Conservation (phyloP, 768 basidiomycete genomes). For the Antrodiella citrinella region DNA sequence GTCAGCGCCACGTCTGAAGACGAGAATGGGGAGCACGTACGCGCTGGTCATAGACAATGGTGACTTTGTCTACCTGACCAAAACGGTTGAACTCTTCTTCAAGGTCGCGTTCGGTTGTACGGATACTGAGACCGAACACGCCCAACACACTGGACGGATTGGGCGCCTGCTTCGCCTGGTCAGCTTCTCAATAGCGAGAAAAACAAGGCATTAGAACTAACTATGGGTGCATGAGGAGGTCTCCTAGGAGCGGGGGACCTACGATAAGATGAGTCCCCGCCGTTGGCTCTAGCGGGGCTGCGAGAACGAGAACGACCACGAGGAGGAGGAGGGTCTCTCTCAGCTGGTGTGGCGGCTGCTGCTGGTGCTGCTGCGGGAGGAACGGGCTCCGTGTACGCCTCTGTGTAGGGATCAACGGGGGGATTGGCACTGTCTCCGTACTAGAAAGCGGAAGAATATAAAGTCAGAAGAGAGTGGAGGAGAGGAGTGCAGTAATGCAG, state of each 20-base stretch:
- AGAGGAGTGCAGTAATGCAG: not conserved
- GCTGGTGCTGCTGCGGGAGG: slow-evolving; percentile 30
- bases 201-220: slow-evolving; percentile 33
- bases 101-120: slow-evolving; percentile 88
- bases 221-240: slow-evolving; percentile 66
- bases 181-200: slow-evolving; percentile 21
- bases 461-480: slow-evolving; percentile 4
- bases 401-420: slow-evolving; percentile 73
- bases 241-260: slow-evolving; percentile 46
- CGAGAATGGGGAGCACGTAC: slow-evolving; percentile 39
- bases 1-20: slow-evolving; percentile 1
- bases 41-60: slow-evolving; percentile 94
- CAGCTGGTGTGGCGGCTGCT: slow-evolving; percentile 19
- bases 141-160: slow-evolving; percentile 86
- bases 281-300: slow-evolving; percentile 35
- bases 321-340: slow-evolving; percentile 46
- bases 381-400: slow-evolving; percentile 65
- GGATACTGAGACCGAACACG: slow-evolving; percentile 96
- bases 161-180: slow-evolving; percentile 60
- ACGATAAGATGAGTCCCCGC: slow-evolving; percentile 41
- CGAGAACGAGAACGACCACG: slow-evolving; percentile 65
- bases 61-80: slow-evolving; percentile 90
- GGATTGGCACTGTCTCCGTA: slow-evolving; percentile 56
- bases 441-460: slow-evolving; percentile 27
- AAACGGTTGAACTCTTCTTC: slow-evolving; percentile 89